Evolutionary conservation across 2,329 filamentous ascomycete genomes (phyloP).

Genomic region (Pseudogymnoascus verrucosus): DNA sequence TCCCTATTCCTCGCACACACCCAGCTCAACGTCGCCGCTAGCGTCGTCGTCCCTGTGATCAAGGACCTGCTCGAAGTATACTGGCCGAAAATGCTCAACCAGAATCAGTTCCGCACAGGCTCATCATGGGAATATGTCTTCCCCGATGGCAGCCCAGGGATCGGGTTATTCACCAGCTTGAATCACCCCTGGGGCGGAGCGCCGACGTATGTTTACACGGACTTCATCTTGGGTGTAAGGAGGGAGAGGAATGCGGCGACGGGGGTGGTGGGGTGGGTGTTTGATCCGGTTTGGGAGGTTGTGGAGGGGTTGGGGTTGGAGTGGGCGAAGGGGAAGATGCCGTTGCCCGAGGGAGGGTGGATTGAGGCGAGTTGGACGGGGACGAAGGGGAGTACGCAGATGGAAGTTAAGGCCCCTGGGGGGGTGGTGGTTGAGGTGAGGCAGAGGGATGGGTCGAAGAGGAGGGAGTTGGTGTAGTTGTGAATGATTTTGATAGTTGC

Average conservation of each 20-base stretch:
- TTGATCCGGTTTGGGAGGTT: slow-evolving; percentile 1
- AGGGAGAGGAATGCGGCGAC: slow-evolving; percentile 12
- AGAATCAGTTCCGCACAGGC: slow-evolving; percentile 31
- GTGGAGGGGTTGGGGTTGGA: background rate
- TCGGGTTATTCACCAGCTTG: slow-evolving; percentile 35
- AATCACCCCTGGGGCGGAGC: slow-evolving; percentile 38
- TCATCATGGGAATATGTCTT: slow-evolving; percentile 39
- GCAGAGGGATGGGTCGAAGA: background rate
- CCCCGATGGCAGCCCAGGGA: slow-evolving; percentile 31
- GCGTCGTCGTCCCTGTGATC: background rate
- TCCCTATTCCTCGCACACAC: slow-evolving; percentile 28
- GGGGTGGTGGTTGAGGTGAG: background rate
- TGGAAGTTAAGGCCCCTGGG: background rate
- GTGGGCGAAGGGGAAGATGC: slow-evolving; percentile 2
- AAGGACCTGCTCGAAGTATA: slow-evolving; percentile 30
- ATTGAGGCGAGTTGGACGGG: background rate
- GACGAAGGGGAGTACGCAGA: background rate
- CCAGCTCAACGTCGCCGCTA: slow-evolving; percentile 18
- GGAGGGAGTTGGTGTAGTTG: background rate
- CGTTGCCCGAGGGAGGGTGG: background rate
- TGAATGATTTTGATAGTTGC: background rate
- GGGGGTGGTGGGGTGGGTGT: background rate
- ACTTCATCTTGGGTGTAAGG: slow-evolving; percentile 27
- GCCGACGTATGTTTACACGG: slow-evolving; percentile 36
- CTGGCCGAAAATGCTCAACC: slow-evolving; percentile 35